A percentile compares a stretch with the other conserved stretches of the same genome.
phyloP scores from a whole-genome alignment of 2,329 filamentous ascomycete species.

The Penicillium sp. region DNA sequence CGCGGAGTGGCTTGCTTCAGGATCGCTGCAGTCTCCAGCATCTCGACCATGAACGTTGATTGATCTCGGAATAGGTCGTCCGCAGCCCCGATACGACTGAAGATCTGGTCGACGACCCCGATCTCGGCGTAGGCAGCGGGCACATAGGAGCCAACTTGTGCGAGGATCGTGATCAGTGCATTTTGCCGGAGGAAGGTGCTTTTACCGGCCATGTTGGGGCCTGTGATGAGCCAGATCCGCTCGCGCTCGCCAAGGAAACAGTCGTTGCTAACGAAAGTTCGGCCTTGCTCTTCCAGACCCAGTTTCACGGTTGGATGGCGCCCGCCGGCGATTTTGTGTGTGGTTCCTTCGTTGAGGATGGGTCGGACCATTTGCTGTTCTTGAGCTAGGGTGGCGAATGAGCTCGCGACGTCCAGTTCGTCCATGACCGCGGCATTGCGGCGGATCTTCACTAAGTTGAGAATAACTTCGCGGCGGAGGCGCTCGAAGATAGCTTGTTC shows the following conservation, averaged over 20 bases:
- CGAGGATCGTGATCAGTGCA: constrained; percentile 89
- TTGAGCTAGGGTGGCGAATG: constrained; percentile 78
- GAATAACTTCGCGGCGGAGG: constrained; percentile 76
- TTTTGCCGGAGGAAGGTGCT: constrained; percentile 96
- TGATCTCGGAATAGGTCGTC: constrained; percentile 95
- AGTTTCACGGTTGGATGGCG: constrained; percentile 91
- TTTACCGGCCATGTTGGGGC: constrained; percentile 99
- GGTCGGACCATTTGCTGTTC: constrained; percentile 79
- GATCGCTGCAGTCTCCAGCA: constrained; percentile 94
- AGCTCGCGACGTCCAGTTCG: constrained; percentile 87
- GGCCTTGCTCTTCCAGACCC: constrained; percentile 77
- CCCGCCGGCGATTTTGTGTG: constrained; percentile 81
- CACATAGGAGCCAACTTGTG: constrained; percentile 91
- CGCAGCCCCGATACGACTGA: constrained; percentile 89
- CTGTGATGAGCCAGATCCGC: constrained; percentile 71
- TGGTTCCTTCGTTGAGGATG: constrained; percentile 66
- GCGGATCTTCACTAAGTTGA: constrained; percentile 82
- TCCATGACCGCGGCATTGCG: constrained; percentile 91
- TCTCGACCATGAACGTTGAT: constrained; percentile 99
- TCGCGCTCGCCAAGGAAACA: constrained; percentile 79
- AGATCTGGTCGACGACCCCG: constrained; percentile 93
- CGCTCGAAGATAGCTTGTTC: constrained; percentile 79
- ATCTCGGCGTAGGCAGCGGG: constrained; percentile 85
- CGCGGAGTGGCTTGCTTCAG: constrained; percentile 80
- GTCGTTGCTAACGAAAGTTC: constrained; percentile 84